Percentiles rank a stretch among this genome's conserved stretches.
These are phyloP conservation scores for Raddia distichophylla DNA, from an alignment of 176 grass and related monocot genomes.

Conservation along the genomic window DNA sequence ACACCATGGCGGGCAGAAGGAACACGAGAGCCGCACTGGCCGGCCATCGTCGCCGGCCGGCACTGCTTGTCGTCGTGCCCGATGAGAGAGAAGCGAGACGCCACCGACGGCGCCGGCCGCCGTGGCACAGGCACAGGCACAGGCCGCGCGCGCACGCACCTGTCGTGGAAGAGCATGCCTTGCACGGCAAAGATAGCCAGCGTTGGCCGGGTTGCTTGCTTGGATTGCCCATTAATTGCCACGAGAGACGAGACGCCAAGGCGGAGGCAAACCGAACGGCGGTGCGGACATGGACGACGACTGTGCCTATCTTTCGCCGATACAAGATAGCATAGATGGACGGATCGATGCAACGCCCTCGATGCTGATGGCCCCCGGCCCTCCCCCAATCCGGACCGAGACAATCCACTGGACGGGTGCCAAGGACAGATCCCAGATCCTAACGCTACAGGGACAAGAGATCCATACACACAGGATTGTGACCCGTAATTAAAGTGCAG, in stretches of 20 bases:
- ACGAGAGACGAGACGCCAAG: background rate
- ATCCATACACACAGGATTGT: background rate
- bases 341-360: background rate
- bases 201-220: background rate
- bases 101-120: background rate
- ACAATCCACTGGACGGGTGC: too few relatives aligned
- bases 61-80: background rate
- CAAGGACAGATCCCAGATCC: background rate
- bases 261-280: background rate
- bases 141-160: background rate
- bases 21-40: background rate
- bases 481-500: background rate
- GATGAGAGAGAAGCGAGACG: too few relatives aligned
- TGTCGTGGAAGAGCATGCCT: background rate
- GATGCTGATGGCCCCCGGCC: too few relatives aligned
- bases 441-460: background rate
- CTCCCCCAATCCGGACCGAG: too few relatives aligned
- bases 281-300: background rate
- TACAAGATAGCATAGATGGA: background rate
- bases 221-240: background rate
- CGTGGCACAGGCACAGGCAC: too few relatives aligned
- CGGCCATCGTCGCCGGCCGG: background rate
- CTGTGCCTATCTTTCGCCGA: background rate
- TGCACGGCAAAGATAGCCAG: conserved; percentile 7
- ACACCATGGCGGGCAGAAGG: background rate